These are phyloP conservation scores for Cochlearia excelsa DNA, from an alignment of 345 rosid species.

Conservation along the genomic window DNA sequence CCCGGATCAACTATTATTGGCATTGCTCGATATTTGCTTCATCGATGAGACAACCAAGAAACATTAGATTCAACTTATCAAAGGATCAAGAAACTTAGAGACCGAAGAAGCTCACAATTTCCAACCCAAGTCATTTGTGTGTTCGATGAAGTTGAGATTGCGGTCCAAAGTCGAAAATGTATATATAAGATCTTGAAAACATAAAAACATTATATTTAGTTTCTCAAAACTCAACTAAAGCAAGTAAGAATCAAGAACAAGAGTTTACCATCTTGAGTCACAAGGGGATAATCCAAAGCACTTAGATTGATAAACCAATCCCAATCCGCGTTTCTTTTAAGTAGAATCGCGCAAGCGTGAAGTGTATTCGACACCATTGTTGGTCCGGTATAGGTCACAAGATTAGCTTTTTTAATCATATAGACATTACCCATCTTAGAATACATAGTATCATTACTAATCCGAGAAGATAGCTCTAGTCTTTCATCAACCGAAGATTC, in stretches of 20 bases:
- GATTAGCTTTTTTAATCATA: constrained; percentile 88
- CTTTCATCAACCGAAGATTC: constrained; percentile 86
- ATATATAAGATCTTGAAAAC: constrained; percentile 71
- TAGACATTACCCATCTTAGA: constrained; percentile 66
- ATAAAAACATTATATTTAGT: constrained; percentile 20
- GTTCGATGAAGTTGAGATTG: constrained; percentile 84
- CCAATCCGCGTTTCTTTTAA: constrained; percentile 79
- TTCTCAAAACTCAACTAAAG: not conserved
- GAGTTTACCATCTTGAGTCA: constrained; percentile 89
- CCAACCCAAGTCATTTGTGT: constrained; percentile 91
- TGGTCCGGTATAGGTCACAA: constrained; percentile 97
- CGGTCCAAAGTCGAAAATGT: constrained; percentile 67
- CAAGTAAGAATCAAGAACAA: constrained; percentile 1
- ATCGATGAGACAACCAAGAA: constrained; percentile 10
- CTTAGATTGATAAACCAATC: constrained; percentile 99
- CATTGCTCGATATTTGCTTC: constrained; percentile 92
- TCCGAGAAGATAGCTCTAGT: constrained; percentile 66
- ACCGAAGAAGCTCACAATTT: constrained; percentile 57
- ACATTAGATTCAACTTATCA: not conserved
- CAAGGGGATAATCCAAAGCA: constrained; percentile 98
- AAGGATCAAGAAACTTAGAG: not conserved
- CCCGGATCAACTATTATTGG: constrained; percentile 97
- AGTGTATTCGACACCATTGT: constrained; percentile 99
- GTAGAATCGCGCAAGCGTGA: constrained; percentile 95
- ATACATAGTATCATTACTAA: constrained; percentile 66